Evolutionary conservation across 2,329 filamentous ascomycete genomes (phyloP).

Genomic region (Clarireedia homoeocarpa): DNA sequence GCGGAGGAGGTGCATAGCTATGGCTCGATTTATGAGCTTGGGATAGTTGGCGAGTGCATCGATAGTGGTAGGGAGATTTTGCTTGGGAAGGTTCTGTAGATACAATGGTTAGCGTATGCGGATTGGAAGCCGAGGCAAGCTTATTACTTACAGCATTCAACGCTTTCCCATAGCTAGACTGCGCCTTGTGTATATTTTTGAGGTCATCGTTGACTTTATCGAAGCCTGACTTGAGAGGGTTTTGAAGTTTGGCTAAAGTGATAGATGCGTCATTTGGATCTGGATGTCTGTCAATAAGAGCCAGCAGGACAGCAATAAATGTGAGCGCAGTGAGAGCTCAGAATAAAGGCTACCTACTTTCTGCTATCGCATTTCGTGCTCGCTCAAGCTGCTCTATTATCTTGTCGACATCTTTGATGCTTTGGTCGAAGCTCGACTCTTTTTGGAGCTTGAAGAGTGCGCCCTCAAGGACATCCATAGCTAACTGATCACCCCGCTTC

Average conservation of each 20-base stretch:
- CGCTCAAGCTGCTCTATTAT: slow-evolving; percentile 70
- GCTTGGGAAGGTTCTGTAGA: slow-evolving; percentile 31
- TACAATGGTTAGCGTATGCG: slow-evolving; percentile 7
- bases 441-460: slow-evolving; percentile 27
- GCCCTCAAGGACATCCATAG: slow-evolving; percentile 28
- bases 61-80: slow-evolving; percentile 67
- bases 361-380: slow-evolving; percentile 66
- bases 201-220: slow-evolving; percentile 74
- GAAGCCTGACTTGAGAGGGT: slow-evolving; percentile 72
- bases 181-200: slow-evolving; percentile 73
- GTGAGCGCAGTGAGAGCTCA: too few species aligned
- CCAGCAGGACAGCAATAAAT: not conserved
- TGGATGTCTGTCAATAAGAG: slow-evolving; percentile 19
- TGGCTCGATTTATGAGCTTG: slow-evolving; percentile 79
- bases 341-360: slow-evolving; percentile 41
- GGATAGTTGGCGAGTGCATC: slow-evolving; percentile 72
- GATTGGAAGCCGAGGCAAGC: not conserved
- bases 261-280: slow-evolving; percentile 65
- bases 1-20: slow-evolving; percentile 91
- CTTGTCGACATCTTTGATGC: slow-evolving; percentile 68
- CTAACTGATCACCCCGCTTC: slow-evolving; percentile 18
- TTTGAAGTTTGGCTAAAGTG: slow-evolving; percentile 77
- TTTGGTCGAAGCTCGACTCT: slow-evolving; percentile 27
- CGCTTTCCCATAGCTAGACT: slow-evolving; percentile 77
- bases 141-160: slow-evolving; percentile 61